phyloP scores from a whole-genome alignment of 2,329 filamentous ascomycete species.

The Venturia pyrina region DNA sequence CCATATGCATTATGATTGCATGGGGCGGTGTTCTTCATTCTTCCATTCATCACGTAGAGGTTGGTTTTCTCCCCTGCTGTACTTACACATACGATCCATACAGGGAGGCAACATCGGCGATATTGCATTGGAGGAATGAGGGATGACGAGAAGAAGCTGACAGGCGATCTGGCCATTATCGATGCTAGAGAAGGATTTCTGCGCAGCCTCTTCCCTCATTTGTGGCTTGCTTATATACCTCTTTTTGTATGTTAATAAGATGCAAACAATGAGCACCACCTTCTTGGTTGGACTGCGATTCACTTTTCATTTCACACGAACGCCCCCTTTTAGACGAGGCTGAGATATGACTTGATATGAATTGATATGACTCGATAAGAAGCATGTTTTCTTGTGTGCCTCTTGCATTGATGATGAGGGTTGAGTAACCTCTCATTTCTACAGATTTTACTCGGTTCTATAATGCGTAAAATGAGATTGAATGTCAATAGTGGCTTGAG shows the following conservation, averaged over 20 bases:
- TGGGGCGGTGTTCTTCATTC: constrained; percentile 3
- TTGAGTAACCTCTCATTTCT: no score
- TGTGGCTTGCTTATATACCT: not conserved
- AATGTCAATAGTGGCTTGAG: no score
- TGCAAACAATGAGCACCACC: not conserved
- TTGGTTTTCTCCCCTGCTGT: not conserved
- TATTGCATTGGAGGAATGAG: not conserved
- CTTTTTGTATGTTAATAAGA: not conserved
- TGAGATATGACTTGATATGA: no score
- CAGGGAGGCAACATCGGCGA: not conserved
- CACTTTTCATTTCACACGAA: not conserved
- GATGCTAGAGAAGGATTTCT: no score
- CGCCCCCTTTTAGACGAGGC: no score
- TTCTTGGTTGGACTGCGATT: not conserved
- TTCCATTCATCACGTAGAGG: not conserved
- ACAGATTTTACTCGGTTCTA: no score
- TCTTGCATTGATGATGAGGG: no score
- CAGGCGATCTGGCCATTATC: not conserved
- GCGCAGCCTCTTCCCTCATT: not conserved
- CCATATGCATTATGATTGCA: constrained; percentile 1
- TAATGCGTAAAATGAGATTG: no score
- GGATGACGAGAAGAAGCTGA: not conserved
- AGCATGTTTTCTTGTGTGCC: no score
- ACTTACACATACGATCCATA: not conserved
- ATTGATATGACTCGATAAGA: no score